Evolutionary conservation across 192 early-diverging fungal species (phyloP), one percentile per base, ranked within the genome.

Genomic region (Phycomyces blakesleeanus): DNA sequence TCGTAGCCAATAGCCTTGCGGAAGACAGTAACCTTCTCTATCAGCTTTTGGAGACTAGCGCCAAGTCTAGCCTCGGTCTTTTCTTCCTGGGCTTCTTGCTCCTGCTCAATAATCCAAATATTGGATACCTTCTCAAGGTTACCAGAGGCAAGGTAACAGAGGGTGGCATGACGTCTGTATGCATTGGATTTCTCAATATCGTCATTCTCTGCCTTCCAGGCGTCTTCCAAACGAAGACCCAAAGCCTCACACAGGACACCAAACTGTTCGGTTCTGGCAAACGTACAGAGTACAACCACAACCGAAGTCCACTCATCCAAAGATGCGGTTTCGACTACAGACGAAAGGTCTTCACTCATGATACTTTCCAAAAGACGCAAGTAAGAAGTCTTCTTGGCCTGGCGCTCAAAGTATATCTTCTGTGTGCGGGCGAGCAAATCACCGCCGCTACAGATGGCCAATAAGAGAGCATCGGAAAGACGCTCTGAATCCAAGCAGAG

Each of bases 1-100:
- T 92, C 85, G 75, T 87, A 99, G 51, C 89, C 85, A 51, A 98
- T 91, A 0, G 95, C 97, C 52, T 89, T 88, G 29, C 93, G 87
- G 81, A 98, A 96, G 27, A 99, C 87, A 10, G 93, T 84, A 22
- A 97, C 87, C 76, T 95, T 94, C 66, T 98, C 95, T 50, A 97
- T 83, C 12, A 98, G 72, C 49, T 76, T 64, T 41, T 96, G 92
- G 20, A 99, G 71, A 5, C 82, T 72, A 21, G 77, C 65, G 26
- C 81, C 72, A 10, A 53, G 42, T 5, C 62, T 52, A 20, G 34
- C 42, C 38, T 57, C 53, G 21, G 61, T 55, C 14, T 59, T 42
- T 16, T 49, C 53, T 34, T 64, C 55, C 44, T 57, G 51, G 29
- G 72, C 68, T 51, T 84, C 81, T 37, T 84, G 79, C 54, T 79